Percentiles rank a stretch among this genome's conserved stretches.
phyloP scores from a whole-genome alignment of 345 rosid species.

The Firmiana major region DNA sequence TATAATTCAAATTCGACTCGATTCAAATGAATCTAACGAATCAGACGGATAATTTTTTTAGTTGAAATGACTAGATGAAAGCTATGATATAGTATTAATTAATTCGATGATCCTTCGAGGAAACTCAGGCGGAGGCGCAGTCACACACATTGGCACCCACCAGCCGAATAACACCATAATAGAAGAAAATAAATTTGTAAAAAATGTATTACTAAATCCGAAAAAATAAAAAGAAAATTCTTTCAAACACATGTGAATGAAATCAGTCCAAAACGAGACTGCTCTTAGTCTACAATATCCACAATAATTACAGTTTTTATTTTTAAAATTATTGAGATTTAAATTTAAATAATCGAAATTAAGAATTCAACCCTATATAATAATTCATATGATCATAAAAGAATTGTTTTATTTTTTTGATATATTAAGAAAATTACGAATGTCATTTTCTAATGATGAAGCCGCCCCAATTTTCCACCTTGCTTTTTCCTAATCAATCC shows the following conservation, averaged over 20 bases:
- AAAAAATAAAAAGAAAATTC: not conserved
- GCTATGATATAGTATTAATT: too few relatives aligned
- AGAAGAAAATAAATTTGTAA: too few relatives aligned
- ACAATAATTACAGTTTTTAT: too few relatives aligned
- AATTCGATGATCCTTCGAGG: not conserved
- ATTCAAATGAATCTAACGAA: too few relatives aligned
- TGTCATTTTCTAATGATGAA: slow-evolving; percentile 44
- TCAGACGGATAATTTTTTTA: too few relatives aligned
- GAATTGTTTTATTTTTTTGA: not conserved
- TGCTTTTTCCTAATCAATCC: slow-evolving; percentile 37
- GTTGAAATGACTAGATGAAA: too few relatives aligned
- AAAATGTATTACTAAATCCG: not conserved
- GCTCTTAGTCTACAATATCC: not conserved
- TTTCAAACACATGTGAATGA: not conserved
- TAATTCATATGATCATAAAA: not conserved
- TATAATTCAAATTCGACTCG: too few relatives aligned
- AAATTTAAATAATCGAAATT: too few relatives aligned
- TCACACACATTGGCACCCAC: not conserved
- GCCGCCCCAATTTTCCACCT: slow-evolving; percentile 55
- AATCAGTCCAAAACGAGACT: not conserved
- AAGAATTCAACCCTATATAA: too few relatives aligned
- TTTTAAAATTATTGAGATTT: too few relatives aligned
- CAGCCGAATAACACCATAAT: not conserved
- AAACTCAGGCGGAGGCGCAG: not conserved
- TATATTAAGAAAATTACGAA: not conserved